A percentile compares a stretch with the other conserved stretches of the same genome.
phyloP scores from a whole-genome alignment of 768 basidiomycete species.

The Pisolithus tinctorius region DNA sequence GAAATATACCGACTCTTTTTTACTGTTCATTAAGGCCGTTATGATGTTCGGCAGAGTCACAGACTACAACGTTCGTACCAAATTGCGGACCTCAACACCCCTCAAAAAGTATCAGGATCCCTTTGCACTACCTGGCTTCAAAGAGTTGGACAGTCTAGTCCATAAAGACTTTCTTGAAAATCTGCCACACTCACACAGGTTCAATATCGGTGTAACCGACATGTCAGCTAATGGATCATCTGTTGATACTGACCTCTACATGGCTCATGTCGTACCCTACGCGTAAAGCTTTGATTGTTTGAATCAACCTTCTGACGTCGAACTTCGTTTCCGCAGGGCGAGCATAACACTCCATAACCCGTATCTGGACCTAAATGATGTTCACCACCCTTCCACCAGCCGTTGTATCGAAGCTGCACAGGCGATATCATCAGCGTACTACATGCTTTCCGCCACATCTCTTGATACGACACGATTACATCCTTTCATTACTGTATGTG shows the following conservation, averaged over 20 bases:
- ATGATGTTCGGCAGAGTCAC: slow-evolving; percentile 85
- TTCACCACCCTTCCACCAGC: slow-evolving; percentile 53
- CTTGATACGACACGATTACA: slow-evolving; percentile 75
- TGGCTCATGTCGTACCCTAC: slow-evolving; percentile 82
- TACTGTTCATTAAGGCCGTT: slow-evolving; percentile 73
- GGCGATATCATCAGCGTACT: slow-evolving; percentile 67
- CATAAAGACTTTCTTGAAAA: slow-evolving; percentile 60
- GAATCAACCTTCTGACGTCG: slow-evolving; percentile 2
- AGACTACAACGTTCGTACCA: slow-evolving; percentile 75
- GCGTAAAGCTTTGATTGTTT: slow-evolving; percentile 49
- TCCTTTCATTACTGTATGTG: slow-evolving; percentile 71
- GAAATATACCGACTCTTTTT: slow-evolving; percentile 75
- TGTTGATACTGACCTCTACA: slow-evolving; percentile 78
- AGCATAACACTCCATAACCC: slow-evolving; percentile 83
- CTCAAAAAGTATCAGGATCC: slow-evolving; percentile 72
- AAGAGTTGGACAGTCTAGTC: slow-evolving; percentile 63
- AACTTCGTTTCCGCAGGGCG: slow-evolving; percentile 43
- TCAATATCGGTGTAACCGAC: slow-evolving; percentile 56
- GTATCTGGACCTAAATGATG: slow-evolving; percentile 70
- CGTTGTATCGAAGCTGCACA: slow-evolving; percentile 74
- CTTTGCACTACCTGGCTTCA: slow-evolving; percentile 59
- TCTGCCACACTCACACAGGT: slow-evolving; percentile 62
- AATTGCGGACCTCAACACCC: slow-evolving; percentile 57
- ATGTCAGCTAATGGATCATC: slow-evolving; percentile 45
- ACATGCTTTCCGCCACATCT: slow-evolving; percentile 74